phyloP scores from a whole-genome alignment of 2,329 filamentous ascomycete genomes.

The Pseudogymnoascus sp. region DNA sequence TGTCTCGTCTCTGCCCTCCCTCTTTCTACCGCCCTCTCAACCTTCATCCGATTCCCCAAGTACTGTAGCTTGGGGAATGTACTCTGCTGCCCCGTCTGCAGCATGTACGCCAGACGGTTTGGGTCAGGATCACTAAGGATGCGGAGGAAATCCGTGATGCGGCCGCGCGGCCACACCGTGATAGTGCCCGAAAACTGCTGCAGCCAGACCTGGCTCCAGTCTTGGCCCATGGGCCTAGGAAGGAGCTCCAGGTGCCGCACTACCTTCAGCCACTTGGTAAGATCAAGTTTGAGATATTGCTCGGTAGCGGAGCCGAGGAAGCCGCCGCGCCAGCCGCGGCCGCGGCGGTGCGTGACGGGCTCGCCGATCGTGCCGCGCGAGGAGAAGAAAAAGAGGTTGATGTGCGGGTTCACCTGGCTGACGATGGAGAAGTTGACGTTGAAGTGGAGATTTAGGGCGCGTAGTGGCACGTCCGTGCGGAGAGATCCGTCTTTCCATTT shows the following conservation, averaged over 20 bases:
- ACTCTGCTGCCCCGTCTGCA: constrained; percentile 81
- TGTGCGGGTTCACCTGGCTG: constrained; percentile 85
- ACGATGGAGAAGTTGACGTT: constrained; percentile 97
- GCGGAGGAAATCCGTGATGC: constrained; percentile 70
- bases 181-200: constrained; percentile 92
- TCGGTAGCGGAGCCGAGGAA: constrained; percentile 89
- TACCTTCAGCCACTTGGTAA: constrained; percentile 97
- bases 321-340: constrained; percentile 90
- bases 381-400: constrained; percentile 98
- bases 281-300: constrained; percentile 90
- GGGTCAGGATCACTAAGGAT: constrained; percentile 79
- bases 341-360: constrained; percentile 87
- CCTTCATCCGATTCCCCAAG: constrained; percentile 73
- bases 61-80: constrained; percentile 90
- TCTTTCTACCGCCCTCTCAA: constrained; percentile 63
- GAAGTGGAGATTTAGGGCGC: constrained; percentile 90
- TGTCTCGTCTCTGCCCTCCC: constrained; percentile 47
- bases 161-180: constrained; percentile 87
- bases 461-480: constrained; percentile 90
- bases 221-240: constrained; percentile 81
- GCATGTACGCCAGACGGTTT: constrained; percentile 72
- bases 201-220: constrained; percentile 95
- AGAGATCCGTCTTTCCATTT: constrained; percentile 98
- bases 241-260: constrained; percentile 86
- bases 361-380: constrained; percentile 85